phyloP scores from a whole-genome alignment of 2,329 filamentous ascomycete species.

The Zasmidium angulare region DNA sequence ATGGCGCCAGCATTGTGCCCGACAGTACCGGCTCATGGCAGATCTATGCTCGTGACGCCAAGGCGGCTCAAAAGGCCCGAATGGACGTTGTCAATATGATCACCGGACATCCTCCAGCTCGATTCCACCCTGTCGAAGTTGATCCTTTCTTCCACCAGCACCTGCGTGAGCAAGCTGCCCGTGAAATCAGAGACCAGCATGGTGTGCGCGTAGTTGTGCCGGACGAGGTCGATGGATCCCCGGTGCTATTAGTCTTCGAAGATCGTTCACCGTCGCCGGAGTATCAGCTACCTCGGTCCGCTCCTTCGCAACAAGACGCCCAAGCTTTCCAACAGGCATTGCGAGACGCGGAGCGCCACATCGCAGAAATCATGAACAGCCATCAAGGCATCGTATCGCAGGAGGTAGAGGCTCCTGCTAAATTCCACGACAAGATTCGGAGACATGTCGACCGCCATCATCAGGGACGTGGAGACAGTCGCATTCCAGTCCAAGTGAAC shows the following conservation, averaged over 20 bases:
- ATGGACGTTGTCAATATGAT: slow-evolving; percentile 74
- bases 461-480: slow-evolving; percentile 46
- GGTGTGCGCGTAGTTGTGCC: slow-evolving; percentile 75
- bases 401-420: slow-evolving; percentile 55
- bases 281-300: slow-evolving; percentile 56
- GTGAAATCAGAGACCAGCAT: slow-evolving; percentile 64
- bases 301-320: slow-evolving; percentile 56
- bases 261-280: slow-evolving; percentile 55
- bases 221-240: slow-evolving; percentile 58
- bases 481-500: slow-evolving; percentile 58
- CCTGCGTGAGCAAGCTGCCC: slow-evolving; percentile 63
- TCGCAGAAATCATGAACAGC: slow-evolving; percentile 54
- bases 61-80: slow-evolving; percentile 75
- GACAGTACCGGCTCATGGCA: slow-evolving; percentile 79
- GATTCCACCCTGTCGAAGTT: slow-evolving; percentile 65
- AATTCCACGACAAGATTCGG: slow-evolving; percentile 64
- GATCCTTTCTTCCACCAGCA: slow-evolving; percentile 80
- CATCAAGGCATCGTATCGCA: slow-evolving; percentile 57
- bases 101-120: slow-evolving; percentile 69
- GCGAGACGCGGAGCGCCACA: slow-evolving; percentile 57
- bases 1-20: slow-evolving; percentile 81
- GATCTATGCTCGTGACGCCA: slow-evolving; percentile 81
- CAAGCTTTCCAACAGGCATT: slow-evolving; percentile 58
- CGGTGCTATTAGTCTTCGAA: slow-evolving; percentile 73
- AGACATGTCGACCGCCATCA: slow-evolving; percentile 61